Base-by-base conservation (phyloP, 108 stramenopile species). In the Pseudonitzschia pungens region DNA sequence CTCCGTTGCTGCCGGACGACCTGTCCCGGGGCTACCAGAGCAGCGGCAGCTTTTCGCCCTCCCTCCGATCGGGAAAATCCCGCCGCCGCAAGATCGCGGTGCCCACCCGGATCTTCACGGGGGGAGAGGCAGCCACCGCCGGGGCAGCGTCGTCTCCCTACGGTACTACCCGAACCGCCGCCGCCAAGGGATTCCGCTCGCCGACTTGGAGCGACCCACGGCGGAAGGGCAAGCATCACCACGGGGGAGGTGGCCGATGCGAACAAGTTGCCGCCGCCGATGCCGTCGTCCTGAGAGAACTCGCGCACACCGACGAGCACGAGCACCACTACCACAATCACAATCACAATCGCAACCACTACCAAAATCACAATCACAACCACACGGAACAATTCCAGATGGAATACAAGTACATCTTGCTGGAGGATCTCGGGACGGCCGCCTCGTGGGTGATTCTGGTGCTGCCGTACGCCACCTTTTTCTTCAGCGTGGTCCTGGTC, bases 361-460 rank as follows among this genome's bases (percentile, higher is more conserved):
- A 36, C 36, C 36, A 36, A 36, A 65, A 28, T 26, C 45, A 73
- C 31, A 40, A 62, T 51, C 72, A 80, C 33, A 7, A 36, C 1
- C 26, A 65, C 72, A 53, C 64, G 78, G 45, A 48, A 48, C 45
- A 48, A 48, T 4, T 48, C 1, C 45, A 48, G 78, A 66, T 92
- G 90, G 90, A 92, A 81, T 78, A 78, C 51, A 87, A 87, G 55
- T 76, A 84, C 27, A 87, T 92, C 40, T 57, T 89, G 10, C 82
- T 92, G 20, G 90, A 92, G 63, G 90, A 92, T 73, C 70, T 92
- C 65, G 90, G 90, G 40, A 92, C 88, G 8, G 85, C 88, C 22
- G 84, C 83, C 27, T 89, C 88, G 50, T 92, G 90, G 90, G 29
- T 83, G 33, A 79, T 92, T 20, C 73, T 92, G 26, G 68, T 92